phyloP scores from a whole-genome alignment of 371 early-diverging fungal genomes.

The Mortierella sp. region DNA sequence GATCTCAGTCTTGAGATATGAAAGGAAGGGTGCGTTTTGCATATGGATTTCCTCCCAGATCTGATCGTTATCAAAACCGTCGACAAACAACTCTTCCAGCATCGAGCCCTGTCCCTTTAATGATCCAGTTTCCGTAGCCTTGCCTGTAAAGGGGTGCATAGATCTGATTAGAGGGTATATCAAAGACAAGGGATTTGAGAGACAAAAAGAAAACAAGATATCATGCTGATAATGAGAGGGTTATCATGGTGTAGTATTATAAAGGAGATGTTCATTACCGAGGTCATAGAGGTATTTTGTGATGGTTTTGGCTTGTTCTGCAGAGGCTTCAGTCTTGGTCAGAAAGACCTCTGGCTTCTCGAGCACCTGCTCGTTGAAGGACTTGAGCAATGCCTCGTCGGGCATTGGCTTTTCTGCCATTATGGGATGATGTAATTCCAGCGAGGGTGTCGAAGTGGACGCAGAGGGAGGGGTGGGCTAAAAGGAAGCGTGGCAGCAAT shows the following conservation, averaged over 20 bases:
- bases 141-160: constrained; percentile 15
- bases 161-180: background rate
- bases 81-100: constrained; percentile 67
- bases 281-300: constrained; percentile 55
- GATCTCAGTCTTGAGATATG: constrained; percentile 64
- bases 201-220: background rate
- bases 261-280: constrained; percentile 16
- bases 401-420: constrained; percentile 42
- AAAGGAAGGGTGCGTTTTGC: constrained; percentile 85
- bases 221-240: too few species aligned
- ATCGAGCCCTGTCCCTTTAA: constrained; percentile 46
- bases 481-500: too few species aligned
- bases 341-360: constrained; percentile 54
- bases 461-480: background rate
- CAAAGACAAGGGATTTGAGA: background rate
- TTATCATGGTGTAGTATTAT: too few species aligned
- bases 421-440: constrained; percentile 7
- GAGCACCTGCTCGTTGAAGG: constrained; percentile 34
- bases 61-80: constrained; percentile 89
- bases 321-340: constrained; percentile 29
- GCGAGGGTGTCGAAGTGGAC: background rate
- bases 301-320: constrained; percentile 49
- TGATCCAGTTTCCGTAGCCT: constrained; percentile 39
- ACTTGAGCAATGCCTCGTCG: constrained; percentile 42
- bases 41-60: constrained; percentile 94